These are phyloP conservation scores for Boletales sp. DNA, from an alignment of 768 basidiomycete species.

Conservation along the genomic window DNA sequence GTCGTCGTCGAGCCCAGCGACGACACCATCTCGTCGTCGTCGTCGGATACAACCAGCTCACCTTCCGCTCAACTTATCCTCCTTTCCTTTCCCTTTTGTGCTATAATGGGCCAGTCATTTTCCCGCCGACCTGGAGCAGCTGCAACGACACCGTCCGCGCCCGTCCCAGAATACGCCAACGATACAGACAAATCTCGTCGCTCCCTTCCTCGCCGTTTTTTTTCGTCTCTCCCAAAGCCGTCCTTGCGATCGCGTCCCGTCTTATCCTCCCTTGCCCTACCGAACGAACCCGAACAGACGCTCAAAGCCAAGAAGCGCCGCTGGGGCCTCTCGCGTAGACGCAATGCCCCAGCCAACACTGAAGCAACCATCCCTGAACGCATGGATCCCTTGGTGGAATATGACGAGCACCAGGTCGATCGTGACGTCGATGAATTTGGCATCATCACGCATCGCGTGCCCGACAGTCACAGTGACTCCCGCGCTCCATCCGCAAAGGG, in stretches of 20 bases:
- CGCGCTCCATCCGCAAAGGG: slow-evolving; percentile 28
- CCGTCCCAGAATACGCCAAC: slow-evolving; percentile 5
- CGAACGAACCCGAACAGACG: slow-evolving; percentile 23
- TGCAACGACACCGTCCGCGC: slow-evolving; percentile 7
- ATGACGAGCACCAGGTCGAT: slow-evolving; percentile 29
- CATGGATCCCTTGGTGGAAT: slow-evolving; percentile 15
- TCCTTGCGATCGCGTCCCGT: slow-evolving; percentile 15
- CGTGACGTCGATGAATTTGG: slow-evolving; percentile 27
- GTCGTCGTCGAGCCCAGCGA: slow-evolving; percentile 5
- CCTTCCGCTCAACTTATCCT: not conserved
- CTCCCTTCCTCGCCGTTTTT: slow-evolving; percentile 34
- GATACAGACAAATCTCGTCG: slow-evolving; percentile 3
- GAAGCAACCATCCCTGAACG: slow-evolving; percentile 14
- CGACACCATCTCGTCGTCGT: slow-evolving; percentile 10
- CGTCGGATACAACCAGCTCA: not conserved
- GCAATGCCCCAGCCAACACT: slow-evolving; percentile 7
- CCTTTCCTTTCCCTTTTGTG: not conserved
- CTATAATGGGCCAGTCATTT: slow-evolving; percentile 30
- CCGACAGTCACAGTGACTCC: slow-evolving; percentile 27
- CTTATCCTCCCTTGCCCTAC: slow-evolving; percentile 16
- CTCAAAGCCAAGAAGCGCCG: slow-evolving; percentile 26
- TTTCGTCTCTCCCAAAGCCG: slow-evolving; percentile 29
- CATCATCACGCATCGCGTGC: slow-evolving; percentile 24
- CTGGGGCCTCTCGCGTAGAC: slow-evolving; percentile 24
- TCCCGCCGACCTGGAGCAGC: slow-evolving; percentile 22